Conservation (phyloP, 2,329 filamentous ascomycete genomes). For the Epichloe sp. region DNA sequence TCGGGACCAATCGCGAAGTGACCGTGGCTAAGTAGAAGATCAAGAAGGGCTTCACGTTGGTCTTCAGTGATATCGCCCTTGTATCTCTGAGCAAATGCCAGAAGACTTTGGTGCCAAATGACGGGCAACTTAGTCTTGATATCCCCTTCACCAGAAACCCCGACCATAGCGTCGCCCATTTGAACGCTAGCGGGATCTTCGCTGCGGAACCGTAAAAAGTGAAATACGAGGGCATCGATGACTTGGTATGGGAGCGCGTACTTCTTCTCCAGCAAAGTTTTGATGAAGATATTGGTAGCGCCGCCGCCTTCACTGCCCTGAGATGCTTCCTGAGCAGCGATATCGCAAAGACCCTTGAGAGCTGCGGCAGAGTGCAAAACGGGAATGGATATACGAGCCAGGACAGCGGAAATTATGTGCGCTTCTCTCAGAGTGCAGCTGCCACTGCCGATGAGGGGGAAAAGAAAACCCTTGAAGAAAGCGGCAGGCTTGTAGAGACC, state of each 20-base stretch:
- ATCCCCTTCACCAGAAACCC: constrained; percentile 30
- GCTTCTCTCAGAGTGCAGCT: constrained; percentile 90
- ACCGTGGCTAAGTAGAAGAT: constrained; percentile 71
- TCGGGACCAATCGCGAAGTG: constrained; percentile 86
- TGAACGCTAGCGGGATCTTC: constrained; percentile 46
- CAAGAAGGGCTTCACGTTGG: constrained; percentile 79
- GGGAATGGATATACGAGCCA: constrained; percentile 74
- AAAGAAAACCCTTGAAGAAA: constrained; percentile 94
- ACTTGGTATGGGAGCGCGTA: constrained; percentile 93
- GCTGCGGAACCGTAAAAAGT: constrained; percentile 81
- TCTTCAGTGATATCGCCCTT: constrained; percentile 94
- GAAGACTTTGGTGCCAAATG: constrained; percentile 87
- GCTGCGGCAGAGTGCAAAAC: constrained; percentile 88
- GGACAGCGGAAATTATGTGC: constrained; percentile 76
- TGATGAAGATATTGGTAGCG: constrained; percentile 91
- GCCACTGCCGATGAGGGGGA: constrained; percentile 72
- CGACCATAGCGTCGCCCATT: constrained; percentile 39
- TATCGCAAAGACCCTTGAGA: constrained; percentile 83
- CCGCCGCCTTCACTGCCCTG: constrained; percentile 76
- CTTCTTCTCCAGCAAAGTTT: constrained; percentile 86
- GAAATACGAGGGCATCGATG: constrained; percentile 87
- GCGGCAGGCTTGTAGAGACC: constrained; percentile 84
- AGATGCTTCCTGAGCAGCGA: constrained; percentile 79
- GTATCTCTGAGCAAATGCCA: constrained; percentile 89
- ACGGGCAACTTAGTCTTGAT: constrained; percentile 62